Percentiles rank a stretch among this genome's conserved stretches.
These are phyloP conservation scores for Blastobotrys petasosporus DNA, from an alignment of 1,139 yeast genomes.

Conservation along the genomic window DNA sequence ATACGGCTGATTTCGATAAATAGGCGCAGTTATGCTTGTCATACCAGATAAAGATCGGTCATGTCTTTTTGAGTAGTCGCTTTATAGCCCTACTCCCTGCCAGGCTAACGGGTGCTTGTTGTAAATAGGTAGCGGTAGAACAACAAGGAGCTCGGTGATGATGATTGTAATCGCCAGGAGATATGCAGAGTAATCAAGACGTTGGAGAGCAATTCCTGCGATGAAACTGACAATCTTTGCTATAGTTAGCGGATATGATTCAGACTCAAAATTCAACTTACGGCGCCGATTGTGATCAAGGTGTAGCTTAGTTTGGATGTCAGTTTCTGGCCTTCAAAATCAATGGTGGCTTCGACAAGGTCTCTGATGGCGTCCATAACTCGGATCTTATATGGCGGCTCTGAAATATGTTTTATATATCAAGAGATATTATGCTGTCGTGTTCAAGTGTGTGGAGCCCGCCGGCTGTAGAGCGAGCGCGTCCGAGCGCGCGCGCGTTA, in stretches of 20 bases:
- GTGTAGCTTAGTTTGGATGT: slow-evolving; percentile 32
- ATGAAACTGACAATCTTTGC: slow-evolving; percentile 34
- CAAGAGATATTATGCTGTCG: no score
- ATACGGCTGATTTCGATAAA: slow-evolving; percentile 1
- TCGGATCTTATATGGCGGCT: no score
- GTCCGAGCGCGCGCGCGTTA: no score
- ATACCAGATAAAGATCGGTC: slow-evolving; percentile 10
- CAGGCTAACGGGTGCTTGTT: slow-evolving; percentile 44
- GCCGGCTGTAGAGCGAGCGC: no score
- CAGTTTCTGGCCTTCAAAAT: slow-evolving; percentile 52
- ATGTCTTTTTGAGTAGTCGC: not conserved
- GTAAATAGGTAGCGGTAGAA: slow-evolving; percentile 55
- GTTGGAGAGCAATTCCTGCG: slow-evolving; percentile 43
- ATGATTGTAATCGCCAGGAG: slow-evolving; percentile 38
- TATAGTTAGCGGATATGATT: slow-evolving; percentile 1
- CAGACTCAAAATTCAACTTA: slow-evolving; percentile 12
- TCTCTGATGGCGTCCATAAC: slow-evolving; percentile 25
- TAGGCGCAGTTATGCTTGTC: not conserved
- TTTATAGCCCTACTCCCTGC: slow-evolving; percentile 22
- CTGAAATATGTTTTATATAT: not conserved
- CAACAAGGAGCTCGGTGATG: slow-evolving; percentile 37
- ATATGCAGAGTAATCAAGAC: slow-evolving; percentile 36
- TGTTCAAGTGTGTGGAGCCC: no score
- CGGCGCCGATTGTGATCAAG: slow-evolving; percentile 33
- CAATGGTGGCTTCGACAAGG: slow-evolving; percentile 51